Conservation (phyloP, 495 filamentous ascomycete genomes). For the Aspergillus biplanus region DNA sequence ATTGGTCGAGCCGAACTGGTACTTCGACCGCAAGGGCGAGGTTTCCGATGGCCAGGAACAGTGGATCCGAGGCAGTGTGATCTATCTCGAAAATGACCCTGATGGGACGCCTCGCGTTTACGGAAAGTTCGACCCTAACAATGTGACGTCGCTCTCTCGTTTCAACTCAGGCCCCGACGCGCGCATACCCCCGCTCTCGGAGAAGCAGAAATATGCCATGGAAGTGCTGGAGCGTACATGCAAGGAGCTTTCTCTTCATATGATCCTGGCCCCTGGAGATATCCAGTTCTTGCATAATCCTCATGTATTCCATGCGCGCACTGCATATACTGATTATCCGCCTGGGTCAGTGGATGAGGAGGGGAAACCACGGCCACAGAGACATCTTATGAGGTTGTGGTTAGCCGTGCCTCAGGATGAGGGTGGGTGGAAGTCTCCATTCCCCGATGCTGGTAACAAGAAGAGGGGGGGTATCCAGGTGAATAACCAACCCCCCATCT, state of each 20-base stretch:
- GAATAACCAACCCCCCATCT: conserved; percentile 68
- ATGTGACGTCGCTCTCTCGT: conserved; percentile 65
- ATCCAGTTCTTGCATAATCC: conserved; percentile 75
- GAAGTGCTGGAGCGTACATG: conserved; percentile 70
- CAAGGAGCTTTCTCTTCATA: conserved; percentile 66
- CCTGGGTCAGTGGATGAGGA: conserved; percentile 51
- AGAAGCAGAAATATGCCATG: conserved; percentile 64
- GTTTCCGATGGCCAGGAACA: conserved; percentile 70
- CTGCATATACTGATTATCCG: conserved; percentile 66
- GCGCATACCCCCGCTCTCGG: conserved; percentile 68
- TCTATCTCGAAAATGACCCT: conserved; percentile 70
- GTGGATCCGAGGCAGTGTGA: conserved; percentile 71
- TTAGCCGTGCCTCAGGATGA: conserved; percentile 76
- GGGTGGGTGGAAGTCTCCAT: conserved; percentile 84
- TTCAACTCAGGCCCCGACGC: conserved; percentile 67
- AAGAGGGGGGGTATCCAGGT: conserved; percentile 90
- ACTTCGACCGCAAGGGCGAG: conserved; percentile 93
- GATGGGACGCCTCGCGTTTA: conserved; percentile 55
- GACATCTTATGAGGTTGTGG: conserved; percentile 84
- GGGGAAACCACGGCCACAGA: conserved; percentile 53
- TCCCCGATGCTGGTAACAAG: conserved; percentile 76
- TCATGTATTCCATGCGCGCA: conserved; percentile 72
- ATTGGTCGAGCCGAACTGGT: conserved; percentile 79
- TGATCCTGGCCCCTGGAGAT: conserved; percentile 78
- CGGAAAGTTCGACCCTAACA: conserved; percentile 73